These are phyloP conservation scores for Taphrina sp. DNA, from an alignment of 1,139 yeast species.

Conservation along the genomic window DNA sequence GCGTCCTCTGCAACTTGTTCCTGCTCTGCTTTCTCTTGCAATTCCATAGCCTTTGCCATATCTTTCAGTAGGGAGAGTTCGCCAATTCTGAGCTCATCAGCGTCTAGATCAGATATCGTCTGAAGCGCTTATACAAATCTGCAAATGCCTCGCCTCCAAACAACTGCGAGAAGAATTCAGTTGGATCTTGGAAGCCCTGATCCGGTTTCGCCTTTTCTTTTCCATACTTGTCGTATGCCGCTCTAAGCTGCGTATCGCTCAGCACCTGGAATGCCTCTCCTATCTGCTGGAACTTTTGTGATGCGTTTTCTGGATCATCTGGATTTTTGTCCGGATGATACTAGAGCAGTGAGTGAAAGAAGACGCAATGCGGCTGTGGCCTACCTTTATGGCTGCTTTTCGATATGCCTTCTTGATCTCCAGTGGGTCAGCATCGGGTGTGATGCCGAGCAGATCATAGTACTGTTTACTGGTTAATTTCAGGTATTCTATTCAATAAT, in stretches of 20 bases:
- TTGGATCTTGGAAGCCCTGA: slow-evolving; percentile 56
- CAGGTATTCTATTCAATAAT: not conserved
- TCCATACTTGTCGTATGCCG: slow-evolving; percentile 79
- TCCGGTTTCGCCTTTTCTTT: slow-evolving; percentile 62
- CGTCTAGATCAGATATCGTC: slow-evolving; percentile 24
- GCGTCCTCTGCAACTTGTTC: slow-evolving; percentile 55
- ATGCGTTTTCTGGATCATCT: slow-evolving; percentile 39
- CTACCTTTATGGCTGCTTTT: slow-evolving; percentile 44
- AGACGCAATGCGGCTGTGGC: not conserved
- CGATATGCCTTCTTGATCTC: slow-evolving; percentile 94
- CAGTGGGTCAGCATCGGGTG: slow-evolving; percentile 67
- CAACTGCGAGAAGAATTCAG: slow-evolving; percentile 78
- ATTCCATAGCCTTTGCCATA: slow-evolving; percentile 66
- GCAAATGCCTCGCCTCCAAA: slow-evolving; percentile 93
- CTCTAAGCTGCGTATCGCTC: slow-evolving; percentile 68
- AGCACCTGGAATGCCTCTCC: slow-evolving; percentile 83
- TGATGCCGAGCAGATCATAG: slow-evolving; percentile 72
- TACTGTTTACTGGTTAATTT: slow-evolving; percentile 48
- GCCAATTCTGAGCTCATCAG: slow-evolving; percentile 57
- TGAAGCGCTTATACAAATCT: slow-evolving; percentile 51
- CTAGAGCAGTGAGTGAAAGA: not conserved
- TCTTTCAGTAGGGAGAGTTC: slow-evolving; percentile 85
- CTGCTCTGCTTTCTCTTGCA: slow-evolving; percentile 73
- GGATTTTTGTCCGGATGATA: slow-evolving; percentile 36
- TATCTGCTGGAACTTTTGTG: slow-evolving; percentile 49